Conservation (phyloP, 2,329 filamentous ascomycete genomes). For the Colletotrichum coccodes region DNA sequence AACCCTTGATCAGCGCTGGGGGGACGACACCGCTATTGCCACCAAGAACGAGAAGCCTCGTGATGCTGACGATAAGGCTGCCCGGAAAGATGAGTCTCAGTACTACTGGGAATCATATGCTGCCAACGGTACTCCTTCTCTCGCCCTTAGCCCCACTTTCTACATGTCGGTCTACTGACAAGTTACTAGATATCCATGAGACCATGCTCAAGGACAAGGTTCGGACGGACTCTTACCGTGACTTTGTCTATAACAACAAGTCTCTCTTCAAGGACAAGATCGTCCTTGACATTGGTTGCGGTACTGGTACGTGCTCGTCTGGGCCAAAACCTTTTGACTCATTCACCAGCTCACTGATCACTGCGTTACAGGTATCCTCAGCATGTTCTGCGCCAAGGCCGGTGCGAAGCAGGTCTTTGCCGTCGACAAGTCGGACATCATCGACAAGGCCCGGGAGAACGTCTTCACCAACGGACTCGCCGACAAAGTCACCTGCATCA, state of each 20-base stretch:
- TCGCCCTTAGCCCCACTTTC: neutral
- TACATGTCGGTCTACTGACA: neutral
- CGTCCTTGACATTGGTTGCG: conserved; percentile 91
- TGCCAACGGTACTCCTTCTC: conserved; percentile 59
- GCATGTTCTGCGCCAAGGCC: conserved; percentile 93
- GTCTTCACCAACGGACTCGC: conserved; percentile 83
- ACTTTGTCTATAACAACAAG: conserved; percentile 95
- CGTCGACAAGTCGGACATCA: conserved; percentile 92
- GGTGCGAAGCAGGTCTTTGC: conserved; percentile 88
- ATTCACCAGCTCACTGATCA: neutral
- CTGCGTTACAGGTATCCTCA: conserved; percentile 74
- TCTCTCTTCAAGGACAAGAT: conserved; percentile 86
- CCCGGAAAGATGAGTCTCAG: conserved; percentile 49
- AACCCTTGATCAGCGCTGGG: conserved; percentile 74
- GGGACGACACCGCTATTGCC: conserved; percentile 58
- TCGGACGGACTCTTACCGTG: conserved; percentile 90
- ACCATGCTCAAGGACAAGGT: conserved; percentile 94
- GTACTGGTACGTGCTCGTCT: conserved; percentile 61
- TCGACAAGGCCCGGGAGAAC: conserved; percentile 86
- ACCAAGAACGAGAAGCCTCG: conserved; percentile 34
- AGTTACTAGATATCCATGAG: conserved; percentile 82
- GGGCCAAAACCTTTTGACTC: neutral
- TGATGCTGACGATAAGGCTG: conserved; percentile 34
- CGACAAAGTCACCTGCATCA: conserved; percentile 79
- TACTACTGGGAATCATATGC: conserved; percentile 73